Conservation (phyloP, 768 basidiomycete species). For the Russula sp. region DNA sequence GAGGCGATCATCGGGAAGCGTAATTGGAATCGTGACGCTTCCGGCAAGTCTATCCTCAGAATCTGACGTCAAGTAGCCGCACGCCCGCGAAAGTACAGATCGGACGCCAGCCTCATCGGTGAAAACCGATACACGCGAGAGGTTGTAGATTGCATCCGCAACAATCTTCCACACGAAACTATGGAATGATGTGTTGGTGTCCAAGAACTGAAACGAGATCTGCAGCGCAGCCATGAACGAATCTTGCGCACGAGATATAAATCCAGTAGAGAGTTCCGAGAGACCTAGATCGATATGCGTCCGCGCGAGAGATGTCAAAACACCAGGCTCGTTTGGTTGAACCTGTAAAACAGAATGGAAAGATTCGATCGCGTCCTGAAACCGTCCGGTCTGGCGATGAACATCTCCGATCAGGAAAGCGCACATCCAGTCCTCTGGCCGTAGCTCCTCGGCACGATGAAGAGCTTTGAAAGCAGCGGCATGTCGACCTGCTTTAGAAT, state of each 20-base stretch:
- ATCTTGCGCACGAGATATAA: slow-evolving; percentile 65
- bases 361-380: slow-evolving; percentile 66
- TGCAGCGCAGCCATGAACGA: slow-evolving; percentile 65
- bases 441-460: slow-evolving; percentile 64
- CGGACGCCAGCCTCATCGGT: slow-evolving; percentile 44
- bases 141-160: slow-evolving; percentile 69
- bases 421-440: slow-evolving; percentile 79
- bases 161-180: slow-evolving; percentile 78
- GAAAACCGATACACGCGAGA: slow-evolving; percentile 55
- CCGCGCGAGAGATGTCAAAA: slow-evolving; percentile 67
- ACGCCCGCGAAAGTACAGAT: slow-evolving; percentile 38
- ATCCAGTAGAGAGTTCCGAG: slow-evolving; percentile 64
- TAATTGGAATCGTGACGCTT: slow-evolving; percentile 39
- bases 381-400: slow-evolving; percentile 71
- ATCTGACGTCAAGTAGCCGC: slow-evolving; percentile 42
- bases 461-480: slow-evolving; percentile 89
- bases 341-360: slow-evolving; percentile 55
- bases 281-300: slow-evolving; percentile 70
- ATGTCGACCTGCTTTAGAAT: slow-evolving; percentile 82
- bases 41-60: slow-evolving; percentile 44
- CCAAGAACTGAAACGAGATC: slow-evolving; percentile 49
- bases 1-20: slow-evolving; percentile 28
- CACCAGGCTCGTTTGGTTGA: slow-evolving; percentile 67
- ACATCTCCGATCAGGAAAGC: slow-evolving; percentile 82
- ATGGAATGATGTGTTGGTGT: slow-evolving; percentile 59